Base-by-base conservation (phyloP, 2,329 filamentous ascomycete species). In the Ceratocystiopsis brevicomis region DNA sequence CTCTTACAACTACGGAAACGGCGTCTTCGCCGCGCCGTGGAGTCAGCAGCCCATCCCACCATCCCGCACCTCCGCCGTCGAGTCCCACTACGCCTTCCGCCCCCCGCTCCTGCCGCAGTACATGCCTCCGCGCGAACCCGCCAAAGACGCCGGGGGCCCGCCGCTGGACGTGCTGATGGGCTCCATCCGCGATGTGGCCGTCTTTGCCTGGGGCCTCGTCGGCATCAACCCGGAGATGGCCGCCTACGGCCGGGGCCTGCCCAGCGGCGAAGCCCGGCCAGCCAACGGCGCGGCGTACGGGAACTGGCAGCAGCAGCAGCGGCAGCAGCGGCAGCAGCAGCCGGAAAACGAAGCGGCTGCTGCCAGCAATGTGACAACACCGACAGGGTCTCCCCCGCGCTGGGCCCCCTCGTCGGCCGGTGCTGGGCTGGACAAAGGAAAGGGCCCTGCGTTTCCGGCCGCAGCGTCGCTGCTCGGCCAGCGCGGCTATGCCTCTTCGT, bases 171-270 rank as follows among this genome's bases (percentile, higher is more conserved):
- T 76, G 43, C 74, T 90, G 52, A 84, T 90, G 80, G 68, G 71
- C 44, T 80, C 78, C 3, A 92, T 92, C 50, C 76, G 81, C 45
- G 83, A 90, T 43, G 80, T 87, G 40, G 83, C 81, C 1, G 80
- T 90, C n/a, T 90, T 92, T 56, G 83, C 83, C 11, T 92, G 83
- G 83, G 79, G 78, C 2, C 61, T 88, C 12, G 74, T 77, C 19
- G 82, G 82, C 18, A 87, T 87, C 62, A 88, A 90, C 56, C 79
- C 79, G 14, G 78, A 74, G 37, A 61, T 88, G 43, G 74, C 76
- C 15, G 66, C 71, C 3, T 80, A 78, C 52, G 66, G 72, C 39
- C 66, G 64, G 5, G 80, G 81, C 3, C 65, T 62, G 25, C 76
- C 81, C 1, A 61, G 59, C 17, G 78, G 73, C n/a, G 73, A 80